These are phyloP conservation scores for Ophiocordyceps robertsii DNA, from an alignment of 2,329 filamentous ascomycete species.

Conservation along the genomic window DNA sequence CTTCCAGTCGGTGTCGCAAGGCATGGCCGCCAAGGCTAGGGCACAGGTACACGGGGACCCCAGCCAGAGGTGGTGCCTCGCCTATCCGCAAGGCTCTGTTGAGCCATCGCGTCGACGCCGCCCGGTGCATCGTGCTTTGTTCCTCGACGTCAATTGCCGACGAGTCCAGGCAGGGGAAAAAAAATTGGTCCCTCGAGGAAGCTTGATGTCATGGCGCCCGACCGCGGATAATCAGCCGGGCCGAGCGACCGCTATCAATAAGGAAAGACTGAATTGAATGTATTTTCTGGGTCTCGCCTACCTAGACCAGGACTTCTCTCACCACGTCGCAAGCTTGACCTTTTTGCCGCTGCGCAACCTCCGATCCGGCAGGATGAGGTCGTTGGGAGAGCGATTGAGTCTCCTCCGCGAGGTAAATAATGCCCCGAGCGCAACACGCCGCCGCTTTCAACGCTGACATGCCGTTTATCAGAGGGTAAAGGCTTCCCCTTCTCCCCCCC, in stretches of 20 bases:
- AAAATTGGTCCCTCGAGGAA: background rate
- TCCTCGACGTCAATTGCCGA: background rate
- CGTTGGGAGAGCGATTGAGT: slow-evolving; percentile 56
- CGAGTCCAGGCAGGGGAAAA: background rate
- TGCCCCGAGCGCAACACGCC: background rate
- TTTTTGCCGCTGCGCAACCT: background rate
- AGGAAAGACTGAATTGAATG: background rate
- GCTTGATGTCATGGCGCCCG: background rate
- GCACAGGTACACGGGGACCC: slow-evolving; percentile 35
- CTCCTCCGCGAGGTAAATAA: slow-evolving; percentile 56
- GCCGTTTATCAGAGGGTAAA: slow-evolving; percentile 26
- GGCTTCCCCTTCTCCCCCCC: slow-evolving; percentile 3
- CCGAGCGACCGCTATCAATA: slow-evolving; percentile 2
- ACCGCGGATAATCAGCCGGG: slow-evolving; percentile 12
- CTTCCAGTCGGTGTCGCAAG: slow-evolving; percentile 4
- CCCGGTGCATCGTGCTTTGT: slow-evolving; percentile 26
- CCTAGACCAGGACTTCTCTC: background rate
- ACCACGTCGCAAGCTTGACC: background rate
- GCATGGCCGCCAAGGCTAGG: slow-evolving; percentile 21
- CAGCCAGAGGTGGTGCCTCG: slow-evolving; percentile 20
- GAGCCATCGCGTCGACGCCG: slow-evolving; percentile 27
- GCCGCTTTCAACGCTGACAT: background rate
- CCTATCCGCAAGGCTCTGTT: slow-evolving; percentile 27
- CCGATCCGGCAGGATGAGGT: slow-evolving; percentile 19
- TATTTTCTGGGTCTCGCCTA: background rate